Evolutionary conservation across 2,329 filamentous ascomycete species (phyloP).

Genomic region (Hypoxylon sp.): DNA sequence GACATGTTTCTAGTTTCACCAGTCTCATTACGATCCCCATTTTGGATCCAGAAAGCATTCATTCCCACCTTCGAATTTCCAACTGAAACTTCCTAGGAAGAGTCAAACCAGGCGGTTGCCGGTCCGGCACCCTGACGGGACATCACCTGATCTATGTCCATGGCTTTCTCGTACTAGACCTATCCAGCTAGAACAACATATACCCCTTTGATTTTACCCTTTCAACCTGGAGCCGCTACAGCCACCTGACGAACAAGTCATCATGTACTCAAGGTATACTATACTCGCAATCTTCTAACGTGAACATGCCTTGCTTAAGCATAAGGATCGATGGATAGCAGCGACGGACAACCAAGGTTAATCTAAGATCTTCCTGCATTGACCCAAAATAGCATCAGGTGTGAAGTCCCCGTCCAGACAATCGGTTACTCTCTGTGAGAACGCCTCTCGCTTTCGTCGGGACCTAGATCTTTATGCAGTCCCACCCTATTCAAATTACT

Average conservation of each 20-base stretch:
- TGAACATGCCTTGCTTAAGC: neutral
- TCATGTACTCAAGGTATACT: neutral
- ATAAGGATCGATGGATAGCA: conserved; percentile 10
- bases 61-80: neutral
- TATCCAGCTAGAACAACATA: neutral
- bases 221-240: conserved; percentile 8
- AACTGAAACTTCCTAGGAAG: conserved; percentile 1
- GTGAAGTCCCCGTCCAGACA: conserved; percentile 26
- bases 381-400: conserved; percentile 57
- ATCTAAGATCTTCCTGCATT: conserved; percentile 52
- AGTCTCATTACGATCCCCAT: conserved; percentile 5
- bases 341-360: conserved; percentile 55
- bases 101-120: conserved; percentile 14
- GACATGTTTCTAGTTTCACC: conserved; percentile 28
- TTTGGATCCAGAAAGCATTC: conserved; percentile 9
- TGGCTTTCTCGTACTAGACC: neutral
- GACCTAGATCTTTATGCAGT: conserved; percentile 47
- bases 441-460: conserved; percentile 31
- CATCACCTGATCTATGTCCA: conserved; percentile 7
- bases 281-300: conserved; percentile 6
- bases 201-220: conserved; percentile 3
- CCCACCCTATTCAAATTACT: conserved; percentile 36
- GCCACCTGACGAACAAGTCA: conserved; percentile 1
- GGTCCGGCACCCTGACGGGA: conserved; percentile 13
- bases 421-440: conserved; percentile 28